Evolutionary conservation across 2,329 filamentous ascomycete genomes (phyloP).

Genomic region (Verticillium albo-atrum): DNA sequence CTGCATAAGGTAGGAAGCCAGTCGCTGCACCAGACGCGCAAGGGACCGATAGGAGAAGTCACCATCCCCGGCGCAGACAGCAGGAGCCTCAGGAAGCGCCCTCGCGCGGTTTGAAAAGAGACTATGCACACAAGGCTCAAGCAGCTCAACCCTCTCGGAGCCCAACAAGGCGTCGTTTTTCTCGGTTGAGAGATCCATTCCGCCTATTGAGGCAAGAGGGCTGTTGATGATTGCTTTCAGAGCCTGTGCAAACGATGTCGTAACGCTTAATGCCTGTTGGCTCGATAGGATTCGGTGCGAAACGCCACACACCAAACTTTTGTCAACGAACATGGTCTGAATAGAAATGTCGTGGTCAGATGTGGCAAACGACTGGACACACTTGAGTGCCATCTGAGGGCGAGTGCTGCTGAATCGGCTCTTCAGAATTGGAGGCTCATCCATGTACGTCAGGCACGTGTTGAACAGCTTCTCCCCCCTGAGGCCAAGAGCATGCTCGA

Average conservation of each 20-base stretch:
- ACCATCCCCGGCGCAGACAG: constrained; percentile 41
- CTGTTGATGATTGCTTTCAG: constrained; percentile 39
- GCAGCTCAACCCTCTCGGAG: constrained; percentile 30
- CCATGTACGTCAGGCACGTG: constrained; percentile 43
- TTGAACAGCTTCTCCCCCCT: constrained; percentile 43
- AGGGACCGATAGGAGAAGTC: constrained; percentile 36
- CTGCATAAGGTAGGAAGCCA: constrained; percentile 42
- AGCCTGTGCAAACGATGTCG: constrained; percentile 48
- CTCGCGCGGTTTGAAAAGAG: constrained; percentile 36
- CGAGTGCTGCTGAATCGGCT: constrained; percentile 24
- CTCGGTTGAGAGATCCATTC: constrained; percentile 50
- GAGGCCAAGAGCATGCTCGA: constrained; percentile 40
- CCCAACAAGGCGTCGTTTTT: constrained; percentile 39
- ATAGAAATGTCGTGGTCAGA: constrained; percentile 43
- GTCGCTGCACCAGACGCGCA: constrained; percentile 28
- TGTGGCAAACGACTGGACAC: constrained; percentile 33
- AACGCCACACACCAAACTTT: constrained; percentile 37
- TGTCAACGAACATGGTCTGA: constrained; percentile 36
- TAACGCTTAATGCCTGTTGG: constrained; percentile 41
- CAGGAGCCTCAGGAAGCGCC: constrained; percentile 31
- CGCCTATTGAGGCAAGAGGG: constrained; percentile 34
- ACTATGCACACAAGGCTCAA: constrained; percentile 39
- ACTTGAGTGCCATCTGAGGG: constrained; percentile 23
- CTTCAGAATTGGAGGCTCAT: constrained; percentile 29
- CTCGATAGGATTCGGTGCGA: constrained; percentile 37